These are phyloP conservation scores for Candida jianshihensis DNA, from an alignment of 805 yeast species.

Conservation along the genomic window DNA sequence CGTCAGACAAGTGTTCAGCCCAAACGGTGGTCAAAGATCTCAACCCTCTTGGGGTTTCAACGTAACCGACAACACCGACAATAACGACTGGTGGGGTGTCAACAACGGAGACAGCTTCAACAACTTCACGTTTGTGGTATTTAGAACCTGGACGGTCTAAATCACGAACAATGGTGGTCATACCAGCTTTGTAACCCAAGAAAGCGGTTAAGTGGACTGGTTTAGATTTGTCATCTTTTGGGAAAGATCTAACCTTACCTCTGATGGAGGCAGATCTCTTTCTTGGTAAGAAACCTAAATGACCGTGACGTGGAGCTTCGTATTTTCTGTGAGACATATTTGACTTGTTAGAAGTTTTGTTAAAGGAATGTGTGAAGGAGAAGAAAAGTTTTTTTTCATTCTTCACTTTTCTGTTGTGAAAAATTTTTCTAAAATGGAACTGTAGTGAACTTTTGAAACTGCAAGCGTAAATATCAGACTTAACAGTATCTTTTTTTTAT, in stretches of 20 bases:
- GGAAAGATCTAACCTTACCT: slow-evolving; percentile 99
- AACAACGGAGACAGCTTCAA: slow-evolving; percentile 98
- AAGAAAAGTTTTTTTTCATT: slow-evolving; percentile 13
- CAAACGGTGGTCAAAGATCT: slow-evolving; percentile 99
- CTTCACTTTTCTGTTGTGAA: slow-evolving; percentile 3
- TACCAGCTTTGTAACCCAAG: slow-evolving; percentile 99
- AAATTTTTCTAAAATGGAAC: no score
- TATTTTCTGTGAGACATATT: slow-evolving; percentile 99
- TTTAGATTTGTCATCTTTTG: slow-evolving; percentile 96
- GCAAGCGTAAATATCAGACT: neutral
- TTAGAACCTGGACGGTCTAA: slow-evolving; percentile 99
- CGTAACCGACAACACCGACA: slow-evolving; percentile 99
- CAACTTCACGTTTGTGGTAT: slow-evolving; percentile 99
- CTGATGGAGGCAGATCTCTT: slow-evolving; percentile 98
- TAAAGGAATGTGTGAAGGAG: slow-evolving; percentile 11
- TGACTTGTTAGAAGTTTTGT: slow-evolving; percentile 18
- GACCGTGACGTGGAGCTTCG: slow-evolving; percentile 99
- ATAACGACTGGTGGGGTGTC: slow-evolving; percentile 99
- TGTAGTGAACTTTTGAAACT: neutral
- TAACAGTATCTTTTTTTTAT: no score
- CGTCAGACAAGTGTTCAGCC: slow-evolving; percentile 99
- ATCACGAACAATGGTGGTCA: slow-evolving; percentile 99
- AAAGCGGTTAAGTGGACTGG: slow-evolving; percentile 98
- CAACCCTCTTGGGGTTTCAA: slow-evolving; percentile 99
- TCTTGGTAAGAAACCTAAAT: slow-evolving; percentile 99